A percentile compares a stretch with the other conserved stretches of the same genome.
Conservation (phyloP, 805 yeast genomes). For the Kazachstania kunashirensis region DNA sequence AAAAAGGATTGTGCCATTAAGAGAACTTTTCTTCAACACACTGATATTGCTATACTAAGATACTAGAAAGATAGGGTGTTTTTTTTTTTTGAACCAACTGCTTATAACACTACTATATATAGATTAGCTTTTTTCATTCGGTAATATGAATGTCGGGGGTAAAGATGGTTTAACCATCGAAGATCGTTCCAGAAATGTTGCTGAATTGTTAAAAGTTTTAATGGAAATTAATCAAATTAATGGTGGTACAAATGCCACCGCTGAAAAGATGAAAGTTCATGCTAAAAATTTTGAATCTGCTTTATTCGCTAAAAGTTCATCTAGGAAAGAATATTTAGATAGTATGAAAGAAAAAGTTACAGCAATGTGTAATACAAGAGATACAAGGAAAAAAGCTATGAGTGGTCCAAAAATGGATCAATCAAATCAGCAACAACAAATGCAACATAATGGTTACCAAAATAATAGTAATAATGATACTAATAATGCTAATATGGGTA, state of each 20-base stretch:
- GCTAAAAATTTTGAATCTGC: conserved; percentile 67
- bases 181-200: conserved; percentile 28
- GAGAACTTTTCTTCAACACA: no score
- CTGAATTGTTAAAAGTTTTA: conserved; percentile 26
- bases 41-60: no score
- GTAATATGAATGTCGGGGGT: conserved; percentile 7
- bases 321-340: conserved; percentile 45
- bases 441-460: conserved; percentile 8
- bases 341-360: conserved; percentile 38
- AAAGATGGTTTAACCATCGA: conserved; percentile 21
- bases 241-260: conserved; percentile 29
- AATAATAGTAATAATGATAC: conserved; percentile 17
- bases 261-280: conserved; percentile 39
- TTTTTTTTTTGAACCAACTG: no score
- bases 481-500: conserved; percentile 9
- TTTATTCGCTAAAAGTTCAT: conserved; percentile 48
- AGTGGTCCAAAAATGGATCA: neutral
- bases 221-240: conserved; percentile 30
- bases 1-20: no score
- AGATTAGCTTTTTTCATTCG: no score
- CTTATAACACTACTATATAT: no score
- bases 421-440: conserved; percentile 24
- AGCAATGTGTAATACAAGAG: conserved; percentile 31
- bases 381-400: conserved; percentile 18
- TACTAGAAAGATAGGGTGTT: no score